A percentile compares a stretch with the other conserved stretches of the same genome.
phyloP scores from a whole-genome alignment of 768 basidiomycete genomes.

The Psilocybe cyanescens region DNA sequence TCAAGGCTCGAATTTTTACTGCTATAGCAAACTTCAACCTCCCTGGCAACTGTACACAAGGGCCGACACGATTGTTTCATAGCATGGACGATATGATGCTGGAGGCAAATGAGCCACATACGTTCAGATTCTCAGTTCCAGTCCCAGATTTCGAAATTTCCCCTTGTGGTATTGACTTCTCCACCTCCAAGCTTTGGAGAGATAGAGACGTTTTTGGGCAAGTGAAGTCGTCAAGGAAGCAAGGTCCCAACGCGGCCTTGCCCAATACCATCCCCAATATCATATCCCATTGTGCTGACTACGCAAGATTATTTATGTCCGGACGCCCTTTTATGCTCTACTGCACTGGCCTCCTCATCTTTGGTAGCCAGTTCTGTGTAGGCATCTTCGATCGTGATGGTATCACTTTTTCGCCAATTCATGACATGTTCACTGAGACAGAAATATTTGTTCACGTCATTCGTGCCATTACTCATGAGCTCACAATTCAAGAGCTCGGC shows the following conservation, averaged over 20 bases:
- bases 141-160: no score
- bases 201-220: neutral
- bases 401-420: neutral
- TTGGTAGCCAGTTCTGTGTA: neutral
- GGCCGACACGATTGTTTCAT: no score
- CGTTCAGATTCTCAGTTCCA: no score
- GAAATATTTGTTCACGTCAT: neutral
- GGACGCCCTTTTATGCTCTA: constrained; percentile 4
- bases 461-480: neutral
- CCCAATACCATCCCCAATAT: neutral
- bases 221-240: neutral
- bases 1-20: no score
- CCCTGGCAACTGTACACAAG: no score
- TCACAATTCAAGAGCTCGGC: neutral
- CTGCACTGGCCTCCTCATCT: constrained; percentile 1
- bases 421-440: neutral
- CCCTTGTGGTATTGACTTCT: neutral
- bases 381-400: constrained; percentile 1
- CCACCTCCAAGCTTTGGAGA: neutral
- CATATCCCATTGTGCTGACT: neutral
- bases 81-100: no score
- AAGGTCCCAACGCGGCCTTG: no score
- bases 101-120: no score
- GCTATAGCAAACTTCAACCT: no score
- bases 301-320: neutral